Evolutionary conservation across 2,329 filamentous ascomycete species (phyloP), one percentile per base, ranked within the genome.

Genomic region (Gaeumannomyces sp.): DNA sequence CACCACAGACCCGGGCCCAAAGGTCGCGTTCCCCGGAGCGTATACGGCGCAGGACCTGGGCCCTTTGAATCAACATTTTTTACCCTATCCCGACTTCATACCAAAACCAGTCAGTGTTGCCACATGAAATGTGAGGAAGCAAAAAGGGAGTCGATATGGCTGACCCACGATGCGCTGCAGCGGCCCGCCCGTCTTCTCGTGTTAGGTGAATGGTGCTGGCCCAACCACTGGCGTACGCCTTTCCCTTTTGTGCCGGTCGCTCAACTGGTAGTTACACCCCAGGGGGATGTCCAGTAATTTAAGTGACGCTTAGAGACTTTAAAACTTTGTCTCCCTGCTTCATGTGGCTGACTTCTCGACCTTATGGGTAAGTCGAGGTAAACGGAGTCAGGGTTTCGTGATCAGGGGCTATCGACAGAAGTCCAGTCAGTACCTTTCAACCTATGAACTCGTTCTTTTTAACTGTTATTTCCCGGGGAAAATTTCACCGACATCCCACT

Each of bases 61-160:
- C 22, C 68, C 71, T 50, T 53, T 69, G 13, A 25, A 69, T 71
- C 63, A 70, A 70, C 65, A 71, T 71, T 66, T 68, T 70, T 67
- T 70, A 69, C 57, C 70, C 70, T 8, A 65, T 69, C 50, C 68
- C 69, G 22, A 71, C 69, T 2, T 66, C 67, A 1, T 71, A 71
- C 64, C 64, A 29, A 7, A 71, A 70, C 62, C 70, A 69, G 59
- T 60, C 31, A 33, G 2, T 33, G 13, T 11, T 33, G 31, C 31
- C 31, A 2, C 8, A 33, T 10, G 8, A 2, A 11, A 33, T 33
- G 31, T 11, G 31, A 33, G 31, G 13, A 33, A 11, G 31, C 31
- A 4, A 33, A 33, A 33, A 33, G 13, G 31, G 13, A 33, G 31
- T 11, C 8, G 31, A 11, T 33, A 33, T 33, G 31, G 31, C 38